phyloP scores from a whole-genome alignment of 129 eudicot genomes.

The Centaurea solstitialis region DNA sequence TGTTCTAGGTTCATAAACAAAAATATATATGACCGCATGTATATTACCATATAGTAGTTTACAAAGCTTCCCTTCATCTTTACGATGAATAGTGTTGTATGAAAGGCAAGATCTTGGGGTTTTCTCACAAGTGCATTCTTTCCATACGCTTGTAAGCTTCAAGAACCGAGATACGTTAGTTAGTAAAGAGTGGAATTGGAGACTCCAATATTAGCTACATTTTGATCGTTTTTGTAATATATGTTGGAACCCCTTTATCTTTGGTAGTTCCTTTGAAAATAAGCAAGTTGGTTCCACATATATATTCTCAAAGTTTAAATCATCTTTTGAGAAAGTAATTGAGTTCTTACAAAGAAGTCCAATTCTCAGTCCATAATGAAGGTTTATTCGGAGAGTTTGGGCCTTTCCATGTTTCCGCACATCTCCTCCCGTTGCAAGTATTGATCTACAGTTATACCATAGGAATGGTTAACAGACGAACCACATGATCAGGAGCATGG shows the following conservation, averaged over 20 bases:
- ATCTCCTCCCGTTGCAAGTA: slow-evolving; percentile 82
- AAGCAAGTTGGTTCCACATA: neutral
- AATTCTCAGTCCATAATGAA: slow-evolving; percentile 87
- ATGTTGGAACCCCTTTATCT: neutral
- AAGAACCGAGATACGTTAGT: neutral
- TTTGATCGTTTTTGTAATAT: too few species aligned
- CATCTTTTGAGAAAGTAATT: neutral
- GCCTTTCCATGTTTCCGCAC: slow-evolving; percentile 83
- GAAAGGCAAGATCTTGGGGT: slow-evolving; percentile 76
- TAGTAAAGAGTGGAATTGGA: neutral
- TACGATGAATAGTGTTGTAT: slow-evolving; percentile 63
- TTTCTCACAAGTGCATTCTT: slow-evolving; percentile 51
- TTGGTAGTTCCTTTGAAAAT: neutral
- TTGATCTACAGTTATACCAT: slow-evolving; percentile 56
- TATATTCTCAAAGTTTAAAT: neutral
- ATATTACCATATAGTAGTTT: slow-evolving; percentile 83
- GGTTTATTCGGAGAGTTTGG: slow-evolving; percentile 91
- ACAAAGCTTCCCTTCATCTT: slow-evolving; percentile 80
- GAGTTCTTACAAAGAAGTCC: slow-evolving; percentile 73
- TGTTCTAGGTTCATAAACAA: too few species aligned
- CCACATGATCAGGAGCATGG: slow-evolving; percentile 93
- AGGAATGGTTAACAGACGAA: slow-evolving; percentile 13
- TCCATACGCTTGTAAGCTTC: slow-evolving; percentile 76
- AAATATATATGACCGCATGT: too few species aligned
- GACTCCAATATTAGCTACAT: neutral